Conservation (phyloP, 176 grass and related monocot genomes). For the Dactylis glomerata region DNA sequence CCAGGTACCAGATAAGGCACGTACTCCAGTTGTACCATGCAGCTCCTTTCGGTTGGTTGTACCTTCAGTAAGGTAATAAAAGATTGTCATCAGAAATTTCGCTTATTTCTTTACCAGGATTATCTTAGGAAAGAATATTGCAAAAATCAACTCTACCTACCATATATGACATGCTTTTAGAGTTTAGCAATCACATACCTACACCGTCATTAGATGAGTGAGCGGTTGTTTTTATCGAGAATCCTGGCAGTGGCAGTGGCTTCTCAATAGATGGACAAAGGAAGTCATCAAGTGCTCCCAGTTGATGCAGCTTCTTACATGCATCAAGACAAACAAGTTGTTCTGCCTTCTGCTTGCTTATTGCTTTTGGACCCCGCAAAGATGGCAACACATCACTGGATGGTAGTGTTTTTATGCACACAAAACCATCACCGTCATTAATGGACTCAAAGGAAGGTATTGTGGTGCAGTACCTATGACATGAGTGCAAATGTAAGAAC, state of each 20-base stretch:
- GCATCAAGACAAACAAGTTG: conserved; percentile 79
- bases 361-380: conserved; percentile 49
- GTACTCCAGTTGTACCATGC: conserved; percentile 47
- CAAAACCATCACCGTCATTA: conserved; percentile 37
- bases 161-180: neutral
- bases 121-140: neutral
- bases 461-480: conserved; percentile 47
- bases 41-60: conserved; percentile 87
- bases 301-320: conserved; percentile 78
- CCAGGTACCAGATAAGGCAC: conserved; percentile 76
- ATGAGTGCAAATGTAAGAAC: conserved; percentile 3
- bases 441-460: conserved; percentile 50
- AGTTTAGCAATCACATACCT: conserved; percentile 45
- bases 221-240: conserved; percentile 17
- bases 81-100: neutral
- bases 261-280: conserved; percentile 48
- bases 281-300: conserved; percentile 65
- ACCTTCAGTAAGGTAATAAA: conserved; percentile 45
- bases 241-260: neutral
- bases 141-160: neutral
- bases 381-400: conserved; percentile 63
- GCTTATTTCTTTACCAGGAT: neutral
- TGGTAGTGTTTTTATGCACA: conserved; percentile 65
- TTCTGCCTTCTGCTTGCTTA: conserved; percentile 58
- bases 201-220: conserved; percentile 39